Base-by-base conservation (phyloP, 768 basidiomycete genomes). In the Amanita pseudoporphyria region DNA sequence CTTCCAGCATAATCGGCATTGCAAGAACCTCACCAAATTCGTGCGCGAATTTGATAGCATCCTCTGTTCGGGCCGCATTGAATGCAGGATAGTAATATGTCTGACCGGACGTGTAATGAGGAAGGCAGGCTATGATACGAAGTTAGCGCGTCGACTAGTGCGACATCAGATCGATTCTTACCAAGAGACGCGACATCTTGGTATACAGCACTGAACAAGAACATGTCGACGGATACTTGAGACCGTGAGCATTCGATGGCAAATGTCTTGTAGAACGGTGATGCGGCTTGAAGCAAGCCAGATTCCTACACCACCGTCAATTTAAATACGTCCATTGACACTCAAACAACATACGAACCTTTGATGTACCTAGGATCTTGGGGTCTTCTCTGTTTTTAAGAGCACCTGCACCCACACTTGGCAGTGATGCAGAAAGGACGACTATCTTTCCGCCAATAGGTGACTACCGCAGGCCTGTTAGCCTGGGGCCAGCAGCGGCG, bases 51-150 rank as follows among this genome's bases (percentile, higher is more conserved):
- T 98, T 98, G 68, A 96, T 75, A 3, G 96, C 96, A 61, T 99
- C 96, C 64, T 99, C 96, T 3, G 90, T 78, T 37, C 92, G 79
- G 2, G 81, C 79, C 9, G 96, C 96, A 60, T 94, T 98, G 76
- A 99, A 99, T 3, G 92, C 92, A 36, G 95, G 96, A 64, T 98
- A 99, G 63, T 94, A 94, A 71, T 91, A 98, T 0, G 94, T 96
- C 64, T 97, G 92, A 37, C 96, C 96, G 48, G 93, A 90, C 9
- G 96, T 99, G 65, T 99, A 98, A 60, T 94, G 88, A 19, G 96
- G 96, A 14, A 99, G 74, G 61, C 81, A 92, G 10, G 89, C 91
- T 93, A 51, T 28, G 39, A 51, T 24, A 47, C 16, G 28, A n/a
- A 43, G 7, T 52, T 37, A 35, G 14, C 12, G n/a, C 32, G 45